Evolutionary conservation across 495 filamentous ascomycete species (phyloP).

Genomic region (Cairneyella variabilis): DNA sequence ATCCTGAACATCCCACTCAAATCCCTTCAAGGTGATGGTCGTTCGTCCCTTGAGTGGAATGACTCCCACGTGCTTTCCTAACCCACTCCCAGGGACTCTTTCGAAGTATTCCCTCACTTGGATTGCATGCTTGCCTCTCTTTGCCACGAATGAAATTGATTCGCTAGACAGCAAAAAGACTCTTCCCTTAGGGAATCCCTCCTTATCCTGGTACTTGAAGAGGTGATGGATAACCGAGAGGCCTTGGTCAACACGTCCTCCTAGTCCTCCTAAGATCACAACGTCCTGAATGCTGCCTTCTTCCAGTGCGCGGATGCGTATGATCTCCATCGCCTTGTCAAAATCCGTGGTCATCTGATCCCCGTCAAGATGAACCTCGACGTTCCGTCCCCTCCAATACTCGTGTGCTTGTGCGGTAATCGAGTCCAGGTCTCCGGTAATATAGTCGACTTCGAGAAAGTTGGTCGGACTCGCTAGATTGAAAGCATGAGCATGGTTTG

Average conservation of each 20-base stretch:
- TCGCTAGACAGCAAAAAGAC: constrained; percentile 74
- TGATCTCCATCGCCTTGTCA: constrained; percentile 59
- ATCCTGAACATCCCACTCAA: constrained; percentile 84
- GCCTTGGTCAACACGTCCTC: constrained; percentile 87
- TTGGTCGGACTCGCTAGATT: constrained; percentile 3
- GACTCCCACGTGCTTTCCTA: constrained; percentile 72
- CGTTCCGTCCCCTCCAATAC: constrained; percentile 55
- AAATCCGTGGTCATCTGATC: constrained; percentile 89
- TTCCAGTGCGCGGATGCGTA: constrained; percentile 25
- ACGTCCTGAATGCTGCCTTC: constrained; percentile 35
- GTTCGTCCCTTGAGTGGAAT: constrained; percentile 74
- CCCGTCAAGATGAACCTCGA: constrained; percentile 56
- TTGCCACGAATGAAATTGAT: constrained; percentile 76
- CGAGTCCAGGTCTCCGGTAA: constrained; percentile 91
- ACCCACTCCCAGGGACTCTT: constrained; percentile 28
- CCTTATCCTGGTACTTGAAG: constrained; percentile 50
- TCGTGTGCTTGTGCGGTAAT: constrained; percentile 49
- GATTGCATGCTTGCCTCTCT: constrained; percentile 63
- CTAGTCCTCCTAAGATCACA: constrained; percentile 76
- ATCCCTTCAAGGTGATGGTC: constrained; percentile 67
- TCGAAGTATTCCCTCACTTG: constrained; percentile 44
- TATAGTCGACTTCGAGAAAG: constrained; percentile 52
- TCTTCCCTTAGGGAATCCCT: constrained; percentile 38
- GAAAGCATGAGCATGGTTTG: constrained; percentile 52
- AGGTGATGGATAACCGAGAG: constrained; percentile 82